A percentile compares a stretch with the other conserved stretches of the same genome.
Conservation (phyloP, 225 moss, liverwort and hornwort species). For the Sphagnum contortum region DNA sequence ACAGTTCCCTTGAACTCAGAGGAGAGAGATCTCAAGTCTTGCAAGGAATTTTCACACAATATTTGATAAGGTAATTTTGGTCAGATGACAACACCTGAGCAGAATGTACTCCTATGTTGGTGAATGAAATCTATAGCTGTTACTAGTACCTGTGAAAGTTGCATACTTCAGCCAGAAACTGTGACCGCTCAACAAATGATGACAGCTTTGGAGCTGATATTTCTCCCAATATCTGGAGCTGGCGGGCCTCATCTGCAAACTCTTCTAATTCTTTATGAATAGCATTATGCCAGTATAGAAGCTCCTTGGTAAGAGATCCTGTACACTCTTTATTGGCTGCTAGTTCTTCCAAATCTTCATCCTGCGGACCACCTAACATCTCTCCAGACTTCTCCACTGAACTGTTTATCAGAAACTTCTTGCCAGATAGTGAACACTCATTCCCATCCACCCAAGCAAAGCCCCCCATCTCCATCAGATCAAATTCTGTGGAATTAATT, state of each 20-base stretch:
- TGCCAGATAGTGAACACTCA: constrained; percentile 12
- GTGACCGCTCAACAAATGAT: constrained; percentile 81
- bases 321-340: constrained; percentile 26
- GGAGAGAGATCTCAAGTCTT: too few relatives aligned
- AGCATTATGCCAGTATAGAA: constrained; percentile 92
- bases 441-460: constrained; percentile 8
- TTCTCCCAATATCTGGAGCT: constrained; percentile 44
- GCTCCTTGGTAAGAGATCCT: constrained; percentile 71
- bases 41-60: too few relatives aligned
- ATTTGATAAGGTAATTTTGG: too few relatives aligned
- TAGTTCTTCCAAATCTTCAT: constrained; percentile 35
- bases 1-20: too few relatives aligned
- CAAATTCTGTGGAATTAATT: constrained; percentile 43
- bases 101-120: neutral
- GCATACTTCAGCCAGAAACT: constrained; percentile 93
- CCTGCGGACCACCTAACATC: constrained; percentile 18
- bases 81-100: too few relatives aligned
- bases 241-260: constrained; percentile 69
- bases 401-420: constrained; percentile 26
- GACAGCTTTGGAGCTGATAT: constrained; percentile 54
- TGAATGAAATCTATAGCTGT: neutral
- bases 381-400: constrained; percentile 23
- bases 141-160: constrained; percentile 63
- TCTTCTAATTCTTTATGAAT: constrained; percentile 80
- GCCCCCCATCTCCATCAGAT: constrained; percentile 42